phyloP scores from a whole-genome alignment of 129 eudicot species.

The Chrysanthemum makinoi region DNA sequence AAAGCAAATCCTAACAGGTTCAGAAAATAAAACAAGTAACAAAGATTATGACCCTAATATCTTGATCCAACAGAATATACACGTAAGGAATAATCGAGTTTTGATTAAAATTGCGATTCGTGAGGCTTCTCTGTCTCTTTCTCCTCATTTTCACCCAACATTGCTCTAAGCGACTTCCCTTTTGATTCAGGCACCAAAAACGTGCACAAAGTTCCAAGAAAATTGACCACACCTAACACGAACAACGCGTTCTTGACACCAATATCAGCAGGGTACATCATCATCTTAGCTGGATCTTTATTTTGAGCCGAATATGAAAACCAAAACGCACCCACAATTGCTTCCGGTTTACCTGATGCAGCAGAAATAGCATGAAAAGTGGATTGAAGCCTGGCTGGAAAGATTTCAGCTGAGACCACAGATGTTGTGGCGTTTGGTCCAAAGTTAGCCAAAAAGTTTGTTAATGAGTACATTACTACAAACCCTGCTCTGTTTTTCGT shows the following conservation, averaged over 20 bases:
- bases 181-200: constrained; percentile 58
- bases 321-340: constrained; percentile 58
- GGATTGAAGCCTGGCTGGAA: constrained; percentile 49
- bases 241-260: constrained; percentile 51
- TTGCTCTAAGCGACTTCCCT: constrained; percentile 51
- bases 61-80: too few species aligned
- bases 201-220: constrained; percentile 41
- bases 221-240: constrained; percentile 44
- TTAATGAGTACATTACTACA: constrained; percentile 47
- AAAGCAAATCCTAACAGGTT: too few species aligned
- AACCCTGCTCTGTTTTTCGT: constrained; percentile 40
- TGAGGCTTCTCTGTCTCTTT: neutral
- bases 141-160: constrained; percentile 46
- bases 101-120: too few species aligned
- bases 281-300: constrained; percentile 46
- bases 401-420: constrained; percentile 56
- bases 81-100: too few species aligned
- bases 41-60: too few species aligned
- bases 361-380: constrained; percentile 58
- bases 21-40: too few species aligned
- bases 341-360: constrained; percentile 49
- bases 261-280: constrained; percentile 49
- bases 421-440: constrained; percentile 60
- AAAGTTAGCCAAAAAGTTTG: constrained; percentile 56
- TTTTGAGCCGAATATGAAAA: constrained; percentile 57